Percentiles rank a stretch among this genome's conserved stretches.
phyloP scores from a whole-genome alignment of 768 basidiomycete genomes.

The Suillus decipiens region DNA sequence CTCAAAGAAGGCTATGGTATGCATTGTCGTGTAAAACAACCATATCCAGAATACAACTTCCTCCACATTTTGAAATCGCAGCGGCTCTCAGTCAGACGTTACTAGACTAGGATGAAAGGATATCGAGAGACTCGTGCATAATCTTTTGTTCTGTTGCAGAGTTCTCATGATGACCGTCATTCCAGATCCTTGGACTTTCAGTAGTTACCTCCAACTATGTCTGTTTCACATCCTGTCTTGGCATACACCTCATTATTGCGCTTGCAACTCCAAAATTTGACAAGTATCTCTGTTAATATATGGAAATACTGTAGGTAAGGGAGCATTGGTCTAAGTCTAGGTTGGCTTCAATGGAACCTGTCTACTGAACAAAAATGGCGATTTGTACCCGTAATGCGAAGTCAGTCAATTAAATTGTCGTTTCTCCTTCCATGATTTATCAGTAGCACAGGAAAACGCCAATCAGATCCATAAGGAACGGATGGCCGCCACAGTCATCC shows the following conservation, averaged over 20 bases:
- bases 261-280: constrained; percentile 87
- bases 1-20: constrained; percentile 85
- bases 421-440: background rate
- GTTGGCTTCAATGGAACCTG: background rate
- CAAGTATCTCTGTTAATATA: constrained; percentile 79
- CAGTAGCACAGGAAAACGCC: background rate
- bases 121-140: constrained; percentile 85
- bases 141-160: constrained; percentile 8
- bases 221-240: constrained; percentile 85
- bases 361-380: background rate
- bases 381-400: background rate
- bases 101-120: constrained; percentile 96
- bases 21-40: constrained; percentile 30
- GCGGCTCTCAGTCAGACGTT: constrained; percentile 88
- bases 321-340: constrained; percentile 22
- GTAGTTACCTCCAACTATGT: constrained; percentile 91
- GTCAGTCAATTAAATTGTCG: background rate
- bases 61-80: constrained; percentile 88
- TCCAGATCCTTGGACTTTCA: constrained; percentile 90
- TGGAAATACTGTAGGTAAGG: constrained; percentile 82
- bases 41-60: background rate
- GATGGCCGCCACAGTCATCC: background rate
- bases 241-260: no score
- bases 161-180: background rate
- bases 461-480: background rate